Percentiles rank a stretch among this genome's conserved stretches.
Conservation (phyloP, 345 rosid genomes). For the Eucalyptus camaldulensis region DNA sequence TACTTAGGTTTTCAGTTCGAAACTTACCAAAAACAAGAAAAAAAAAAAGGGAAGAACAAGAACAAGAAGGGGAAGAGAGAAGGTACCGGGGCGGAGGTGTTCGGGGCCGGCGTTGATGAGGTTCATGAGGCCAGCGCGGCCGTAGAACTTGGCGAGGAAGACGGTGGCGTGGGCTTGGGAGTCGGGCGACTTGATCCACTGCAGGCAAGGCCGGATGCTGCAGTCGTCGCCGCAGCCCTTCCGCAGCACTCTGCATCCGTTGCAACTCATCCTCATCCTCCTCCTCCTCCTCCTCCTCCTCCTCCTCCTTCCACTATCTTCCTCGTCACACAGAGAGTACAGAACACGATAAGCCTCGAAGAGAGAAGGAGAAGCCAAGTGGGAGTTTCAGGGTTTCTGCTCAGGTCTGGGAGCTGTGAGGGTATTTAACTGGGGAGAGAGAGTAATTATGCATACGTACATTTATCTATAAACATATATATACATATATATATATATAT, state of each 20-base stretch:
- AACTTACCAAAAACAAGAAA: not conserved
- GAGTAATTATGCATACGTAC: not conserved
- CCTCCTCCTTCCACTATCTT: not conserved
- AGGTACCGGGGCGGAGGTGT: slow-evolving; percentile 81
- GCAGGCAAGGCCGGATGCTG: slow-evolving; percentile 77
- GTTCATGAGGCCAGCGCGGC: slow-evolving; percentile 90
- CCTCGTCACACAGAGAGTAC: not conserved
- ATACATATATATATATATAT: not conserved
- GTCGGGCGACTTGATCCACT: slow-evolving; percentile 83
- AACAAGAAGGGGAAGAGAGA: not conserved
- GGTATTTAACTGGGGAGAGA: not conserved
- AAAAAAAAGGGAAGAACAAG: not conserved
- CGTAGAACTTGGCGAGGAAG: slow-evolving; percentile 86
- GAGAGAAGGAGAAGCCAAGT: not conserved
- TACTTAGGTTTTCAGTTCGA: not conserved
- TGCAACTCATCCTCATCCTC: slow-evolving; percentile 60
- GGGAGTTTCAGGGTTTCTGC: not conserved
- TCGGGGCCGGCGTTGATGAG: slow-evolving; percentile 89
- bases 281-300: not conserved
- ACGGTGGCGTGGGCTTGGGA: slow-evolving; percentile 96
- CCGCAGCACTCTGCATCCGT: slow-evolving; percentile 89
- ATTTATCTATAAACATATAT: not conserved
- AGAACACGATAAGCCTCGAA: not conserved
- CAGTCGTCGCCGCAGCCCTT: slow-evolving; percentile 87
- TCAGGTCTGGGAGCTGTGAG: not conserved